A percentile compares a stretch with the other conserved stretches of the same genome.
phyloP scores from a whole-genome alignment of 2,329 filamentous ascomycete species.

The Hymenoscyphus linearis region DNA sequence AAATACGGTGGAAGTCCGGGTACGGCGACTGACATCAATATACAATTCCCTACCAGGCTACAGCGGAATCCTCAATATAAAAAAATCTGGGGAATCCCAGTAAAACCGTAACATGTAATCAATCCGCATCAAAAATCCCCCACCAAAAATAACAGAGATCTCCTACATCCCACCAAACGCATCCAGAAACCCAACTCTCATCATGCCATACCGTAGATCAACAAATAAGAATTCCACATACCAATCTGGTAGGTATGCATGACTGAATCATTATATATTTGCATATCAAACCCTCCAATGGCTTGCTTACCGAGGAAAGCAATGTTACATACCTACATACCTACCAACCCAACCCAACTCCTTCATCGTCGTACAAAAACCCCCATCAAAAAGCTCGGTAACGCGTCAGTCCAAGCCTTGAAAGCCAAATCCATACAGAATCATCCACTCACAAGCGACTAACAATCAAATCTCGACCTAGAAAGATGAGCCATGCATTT shows the following conservation, averaged over 20 bases:
- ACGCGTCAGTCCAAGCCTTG: neutral
- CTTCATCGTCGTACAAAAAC: neutral
- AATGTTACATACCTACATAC: neutral
- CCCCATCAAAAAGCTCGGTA: neutral
- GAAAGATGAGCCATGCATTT: neutral
- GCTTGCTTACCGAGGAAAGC: neutral
- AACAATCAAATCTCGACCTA: neutral
- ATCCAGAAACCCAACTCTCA: neutral
- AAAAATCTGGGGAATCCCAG: neutral
- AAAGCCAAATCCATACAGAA: neutral
- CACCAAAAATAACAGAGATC: neutral
- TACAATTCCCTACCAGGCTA: neutral
- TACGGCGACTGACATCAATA: neutral
- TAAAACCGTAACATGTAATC: neutral
- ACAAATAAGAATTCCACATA: neutral
- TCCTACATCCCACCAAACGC: neutral
- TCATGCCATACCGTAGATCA: neutral
- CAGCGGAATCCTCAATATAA: neutral
- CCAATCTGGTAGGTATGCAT: neutral
- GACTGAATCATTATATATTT: neutral
- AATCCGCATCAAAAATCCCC: neutral
- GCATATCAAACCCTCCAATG: neutral
- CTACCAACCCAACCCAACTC: too few species aligned
- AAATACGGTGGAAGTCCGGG: neutral
- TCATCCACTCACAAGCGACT: neutral